Percentiles rank a stretch among this genome's conserved stretches.
phyloP scores from a whole-genome alignment of 1,284 basidiomycete species.

The Malassezia yamatoensis region DNA sequence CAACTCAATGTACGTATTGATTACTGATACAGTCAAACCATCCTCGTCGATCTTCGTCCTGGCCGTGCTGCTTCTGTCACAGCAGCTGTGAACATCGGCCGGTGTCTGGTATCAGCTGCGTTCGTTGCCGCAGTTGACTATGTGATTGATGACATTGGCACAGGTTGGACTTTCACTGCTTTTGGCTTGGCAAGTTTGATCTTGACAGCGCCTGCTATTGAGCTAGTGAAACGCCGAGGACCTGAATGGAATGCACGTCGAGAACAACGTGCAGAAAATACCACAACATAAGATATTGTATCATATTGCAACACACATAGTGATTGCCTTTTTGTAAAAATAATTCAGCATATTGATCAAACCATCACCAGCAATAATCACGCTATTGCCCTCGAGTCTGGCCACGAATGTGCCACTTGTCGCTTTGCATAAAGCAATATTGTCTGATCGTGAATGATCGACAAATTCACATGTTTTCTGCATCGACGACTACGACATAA shows the following conservation, averaged over 20 bases:
- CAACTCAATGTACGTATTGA: constrained; percentile 2
- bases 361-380: too few species aligned
- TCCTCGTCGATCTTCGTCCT: constrained; percentile 12
- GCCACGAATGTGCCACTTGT: too few species aligned
- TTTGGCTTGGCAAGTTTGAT: constrained; percentile 1
- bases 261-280: not conserved
- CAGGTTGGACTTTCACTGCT: constrained; percentile 13
- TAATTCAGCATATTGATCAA: too few species aligned
- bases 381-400: too few species aligned
- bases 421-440: too few species aligned
- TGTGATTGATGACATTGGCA: constrained; percentile 11
- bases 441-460: too few species aligned
- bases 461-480: not conserved
- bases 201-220: not conserved
- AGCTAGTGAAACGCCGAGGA: not conserved
- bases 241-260: not conserved
- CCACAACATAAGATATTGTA: too few species aligned
- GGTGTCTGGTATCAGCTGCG: constrained; percentile 8
- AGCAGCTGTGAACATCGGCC: constrained; percentile 15
- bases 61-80: constrained; percentile 14
- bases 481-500: not conserved
- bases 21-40: constrained; percentile 12
- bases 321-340: too few species aligned
- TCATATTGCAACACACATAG: too few species aligned
- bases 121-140: constrained; percentile 12